Conservation (phyloP, 2,329 filamentous ascomycete genomes). For the Clarireedia hainanense region DNA sequence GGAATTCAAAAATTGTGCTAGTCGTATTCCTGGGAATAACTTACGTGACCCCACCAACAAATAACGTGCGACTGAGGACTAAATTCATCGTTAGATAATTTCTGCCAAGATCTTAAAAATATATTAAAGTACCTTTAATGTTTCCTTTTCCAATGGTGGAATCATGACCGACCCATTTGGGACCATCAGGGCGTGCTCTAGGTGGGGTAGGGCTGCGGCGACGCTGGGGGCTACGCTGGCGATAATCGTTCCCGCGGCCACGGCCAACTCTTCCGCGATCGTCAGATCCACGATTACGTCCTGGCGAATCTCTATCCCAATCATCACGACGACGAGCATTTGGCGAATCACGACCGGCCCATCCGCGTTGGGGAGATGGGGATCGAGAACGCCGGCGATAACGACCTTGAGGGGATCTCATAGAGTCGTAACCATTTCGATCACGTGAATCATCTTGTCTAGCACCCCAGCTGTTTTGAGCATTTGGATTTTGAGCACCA, state of each 20-base stretch:
- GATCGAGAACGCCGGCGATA: constrained; percentile 63
- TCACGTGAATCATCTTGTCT: constrained; percentile 44
- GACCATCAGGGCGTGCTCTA: constrained; percentile 36
- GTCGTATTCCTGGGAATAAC: constrained; percentile 30
- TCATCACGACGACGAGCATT: constrained; percentile 38
- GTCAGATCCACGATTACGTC: constrained; percentile 47
- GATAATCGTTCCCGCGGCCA: constrained; percentile 60
- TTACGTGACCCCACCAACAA: constrained; percentile 91
- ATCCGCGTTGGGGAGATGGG: constrained; percentile 69
- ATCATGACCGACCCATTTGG: constrained; percentile 79
- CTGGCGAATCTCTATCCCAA: constrained; percentile 63
- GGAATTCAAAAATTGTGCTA: not conserved
- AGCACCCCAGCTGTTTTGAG: constrained; percentile 35
- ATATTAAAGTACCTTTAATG: constrained; percentile 56
- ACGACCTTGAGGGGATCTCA: constrained; percentile 52
- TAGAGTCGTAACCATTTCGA: constrained; percentile 38
- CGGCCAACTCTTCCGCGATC: constrained; percentile 43
- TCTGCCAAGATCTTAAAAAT: not conserved
- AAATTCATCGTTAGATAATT: constrained; percentile 18
- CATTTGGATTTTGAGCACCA: constrained; percentile 21
- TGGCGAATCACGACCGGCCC: constrained; percentile 54
- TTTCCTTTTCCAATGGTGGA: constrained; percentile 61
- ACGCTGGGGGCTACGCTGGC: constrained; percentile 77
- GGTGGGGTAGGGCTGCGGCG: constrained; percentile 55
- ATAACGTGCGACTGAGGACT: constrained; percentile 89